phyloP scores from a whole-genome alignment of 2,329 filamentous ascomycete species.

The Colletotrichum cuscutae region DNA sequence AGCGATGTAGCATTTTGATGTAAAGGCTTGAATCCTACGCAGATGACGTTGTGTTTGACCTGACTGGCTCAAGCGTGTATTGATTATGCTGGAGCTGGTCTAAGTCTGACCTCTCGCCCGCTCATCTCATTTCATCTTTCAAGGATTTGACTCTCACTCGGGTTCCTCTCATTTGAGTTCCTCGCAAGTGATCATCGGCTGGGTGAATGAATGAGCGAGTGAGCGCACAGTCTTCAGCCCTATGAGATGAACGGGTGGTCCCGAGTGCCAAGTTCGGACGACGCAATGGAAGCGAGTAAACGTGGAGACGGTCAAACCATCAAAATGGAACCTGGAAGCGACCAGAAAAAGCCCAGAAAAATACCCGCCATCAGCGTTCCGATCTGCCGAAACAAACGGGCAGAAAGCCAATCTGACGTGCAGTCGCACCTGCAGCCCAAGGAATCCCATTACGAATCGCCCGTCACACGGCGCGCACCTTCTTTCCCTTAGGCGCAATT shows the following conservation, averaged over 20 bases:
- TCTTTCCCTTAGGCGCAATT: neutral
- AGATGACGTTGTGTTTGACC: neutral
- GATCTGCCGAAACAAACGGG: slow-evolving; percentile 2
- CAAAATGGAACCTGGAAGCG: neutral
- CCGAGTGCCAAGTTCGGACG: slow-evolving; percentile 15
- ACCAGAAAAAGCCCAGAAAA: neutral
- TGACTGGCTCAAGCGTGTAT: too few species aligned
- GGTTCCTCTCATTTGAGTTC: too few species aligned
- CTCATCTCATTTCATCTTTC: too few species aligned
- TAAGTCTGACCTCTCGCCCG: too few species aligned
- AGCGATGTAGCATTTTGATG: neutral
- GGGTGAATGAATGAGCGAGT: too few species aligned
- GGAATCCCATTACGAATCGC: slow-evolving; percentile 25
- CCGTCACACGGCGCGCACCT: neutral
- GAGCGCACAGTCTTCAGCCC: slow-evolving; percentile 21
- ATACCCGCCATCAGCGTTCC: neutral
- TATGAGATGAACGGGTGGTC: slow-evolving; percentile 24
- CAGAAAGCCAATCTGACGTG: slow-evolving; percentile 31
- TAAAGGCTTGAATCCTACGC: neutral
- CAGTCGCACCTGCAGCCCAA: slow-evolving; percentile 20
- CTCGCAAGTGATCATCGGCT: neutral
- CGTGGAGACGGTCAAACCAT: neutral
- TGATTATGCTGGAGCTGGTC: too few species aligned
- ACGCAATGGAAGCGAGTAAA: neutral
- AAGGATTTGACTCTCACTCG: neutral